These are phyloP conservation scores for Diphasiastrum complanatum DNA, from an alignment of 83 land plant species.

Conservation along the genomic window DNA sequence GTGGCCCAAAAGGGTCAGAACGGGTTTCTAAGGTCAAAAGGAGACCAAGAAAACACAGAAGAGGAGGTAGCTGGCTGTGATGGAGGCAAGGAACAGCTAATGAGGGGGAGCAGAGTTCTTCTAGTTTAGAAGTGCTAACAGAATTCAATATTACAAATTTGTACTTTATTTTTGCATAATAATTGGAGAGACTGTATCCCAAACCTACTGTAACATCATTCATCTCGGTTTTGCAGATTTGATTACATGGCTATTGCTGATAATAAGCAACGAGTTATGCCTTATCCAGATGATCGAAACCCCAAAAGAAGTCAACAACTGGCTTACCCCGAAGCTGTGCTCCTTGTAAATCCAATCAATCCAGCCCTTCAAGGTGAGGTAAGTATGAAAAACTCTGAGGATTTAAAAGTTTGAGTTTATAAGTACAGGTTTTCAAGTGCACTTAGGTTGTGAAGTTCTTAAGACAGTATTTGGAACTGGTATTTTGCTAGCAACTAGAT, in stretches of 20 bases:
- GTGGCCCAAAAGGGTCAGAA: not conserved
- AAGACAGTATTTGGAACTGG: too few relatives aligned
- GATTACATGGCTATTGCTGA: constrained; percentile 17
- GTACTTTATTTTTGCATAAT: too few relatives aligned
- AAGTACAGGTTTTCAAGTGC: not conserved
- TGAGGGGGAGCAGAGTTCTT: not conserved
- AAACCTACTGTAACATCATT: not conserved
- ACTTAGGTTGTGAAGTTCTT: too few relatives aligned
- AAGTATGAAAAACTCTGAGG: not conserved
- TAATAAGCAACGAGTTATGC: constrained; percentile 15
- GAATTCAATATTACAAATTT: not conserved
- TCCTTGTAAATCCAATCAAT: constrained; percentile 3
- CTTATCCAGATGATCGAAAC: constrained; percentile 10
- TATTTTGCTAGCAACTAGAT: too few relatives aligned
- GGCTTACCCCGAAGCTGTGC: constrained; percentile 16
- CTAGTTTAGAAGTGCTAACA: not conserved
- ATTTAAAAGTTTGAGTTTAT: not conserved
- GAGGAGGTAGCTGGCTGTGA: not conserved
- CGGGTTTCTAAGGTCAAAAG: too few relatives aligned
- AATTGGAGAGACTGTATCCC: not conserved
- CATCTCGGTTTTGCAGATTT: constrained; percentile 10
- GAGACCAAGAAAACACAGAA: not conserved
- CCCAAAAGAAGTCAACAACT: constrained; percentile 6
- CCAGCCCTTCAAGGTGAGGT: constrained; percentile 15
- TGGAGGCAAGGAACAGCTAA: not conserved